Base-by-base conservation (phyloP, 345 rosid genomes). In the Clarkia xantiana region DNA sequence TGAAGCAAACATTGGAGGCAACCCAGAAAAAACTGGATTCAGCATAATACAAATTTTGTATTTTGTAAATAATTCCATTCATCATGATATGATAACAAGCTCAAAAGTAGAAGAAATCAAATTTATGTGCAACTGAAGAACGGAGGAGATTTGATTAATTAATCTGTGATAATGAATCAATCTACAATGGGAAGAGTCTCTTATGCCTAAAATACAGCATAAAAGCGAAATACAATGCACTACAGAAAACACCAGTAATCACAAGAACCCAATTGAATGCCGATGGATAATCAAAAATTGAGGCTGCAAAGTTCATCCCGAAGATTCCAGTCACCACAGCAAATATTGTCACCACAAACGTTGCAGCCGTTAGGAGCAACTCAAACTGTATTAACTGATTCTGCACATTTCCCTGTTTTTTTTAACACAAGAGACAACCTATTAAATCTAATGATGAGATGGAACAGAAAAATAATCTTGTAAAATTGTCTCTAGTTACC, bases 301-400 rank as follows among this genome's bases (percentile, higher is more conserved):
- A 66, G 53, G 74, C 82, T 50, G 60, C 49, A 49, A 91, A 65
- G 59, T 91, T 91, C 98, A 91, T 86, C 58, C 98, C 94, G 41
- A 86, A 91, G 34, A 91, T 69, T 45, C 80, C 98, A 0, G 94
- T 66, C 54, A 91, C 98, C 41, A 79, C 87, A 0, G 98, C 96
- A 50, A 84, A 78, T 50, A 84, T 59, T 36, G 98, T 78, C 5
- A 84, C 79, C 57, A 91, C 83, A 41, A 91, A 91, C 47, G 93
- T 91, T 57, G 96, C 96, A 0, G 96, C 86, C 0, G 98, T 86
- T 16, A 91, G 85, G 65, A 91, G 94, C 78, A 86, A 68, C 77
- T 91, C 83, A 14, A 83, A 91, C 62, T 86, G 94, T 64, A 91
- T 91, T 62, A 91, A 69, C 23, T 80, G 96, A 71, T 91, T 91